A percentile compares a stretch with the other conserved stretches of the same genome.
Evolutionary conservation across 257 asterid species (phyloP).

Genomic region (Solanum tacnaense): DNA sequence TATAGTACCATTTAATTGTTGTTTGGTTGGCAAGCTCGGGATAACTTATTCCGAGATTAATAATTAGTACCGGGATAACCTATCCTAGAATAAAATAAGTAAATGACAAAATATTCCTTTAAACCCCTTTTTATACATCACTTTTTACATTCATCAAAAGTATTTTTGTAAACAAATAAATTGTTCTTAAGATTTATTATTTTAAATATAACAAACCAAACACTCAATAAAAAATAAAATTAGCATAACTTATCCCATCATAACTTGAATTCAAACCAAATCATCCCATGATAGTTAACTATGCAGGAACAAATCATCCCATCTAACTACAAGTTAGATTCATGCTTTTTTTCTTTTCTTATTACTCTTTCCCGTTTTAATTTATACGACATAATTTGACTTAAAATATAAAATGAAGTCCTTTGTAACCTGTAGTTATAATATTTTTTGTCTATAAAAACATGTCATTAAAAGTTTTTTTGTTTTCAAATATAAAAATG

Average conservation of each 20-base stretch:
- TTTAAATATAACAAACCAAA: no score
- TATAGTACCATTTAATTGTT: no score
- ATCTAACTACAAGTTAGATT: neutral
- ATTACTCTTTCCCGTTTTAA: neutral
- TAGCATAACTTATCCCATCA: neutral
- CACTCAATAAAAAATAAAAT: neutral
- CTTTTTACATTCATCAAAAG: neutral
- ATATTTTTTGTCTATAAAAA: neutral
- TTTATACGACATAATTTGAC: neutral
- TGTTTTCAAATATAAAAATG: neutral
- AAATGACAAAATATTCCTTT: neutral
- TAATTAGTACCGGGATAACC: neutral
- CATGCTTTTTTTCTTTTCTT: neutral
- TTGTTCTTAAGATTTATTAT: no score
- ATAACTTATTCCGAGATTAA: no score
- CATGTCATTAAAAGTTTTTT: neutral
- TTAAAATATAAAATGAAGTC: neutral
- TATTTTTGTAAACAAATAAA: neutral
- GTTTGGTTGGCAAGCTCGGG: no score
- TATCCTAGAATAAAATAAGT: neutral
- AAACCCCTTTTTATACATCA: neutral
- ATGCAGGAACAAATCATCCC: neutral
- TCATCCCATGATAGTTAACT: neutral
- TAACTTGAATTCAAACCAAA: neutral
- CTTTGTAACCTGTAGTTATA: neutral